A percentile compares a stretch with the other conserved stretches of the same genome.
Evolutionary conservation across 768 basidiomycete species (phyloP).

Genomic region (Lactarius sanguifluus): DNA sequence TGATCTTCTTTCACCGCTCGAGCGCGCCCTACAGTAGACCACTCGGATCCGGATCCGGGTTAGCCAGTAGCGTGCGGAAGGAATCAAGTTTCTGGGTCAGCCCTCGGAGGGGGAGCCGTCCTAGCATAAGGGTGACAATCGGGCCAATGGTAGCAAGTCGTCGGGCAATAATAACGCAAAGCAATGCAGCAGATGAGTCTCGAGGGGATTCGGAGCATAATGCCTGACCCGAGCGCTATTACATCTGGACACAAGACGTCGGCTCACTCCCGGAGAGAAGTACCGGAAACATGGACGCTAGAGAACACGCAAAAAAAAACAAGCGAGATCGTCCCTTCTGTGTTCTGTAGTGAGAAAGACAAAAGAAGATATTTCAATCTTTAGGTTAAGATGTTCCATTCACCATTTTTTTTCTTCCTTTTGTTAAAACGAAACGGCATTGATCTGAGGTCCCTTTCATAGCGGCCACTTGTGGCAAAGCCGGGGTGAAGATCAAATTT

Average conservation of each 20-base stretch:
- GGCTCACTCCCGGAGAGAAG: background rate
- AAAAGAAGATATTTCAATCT: background rate
- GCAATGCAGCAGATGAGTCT: background rate
- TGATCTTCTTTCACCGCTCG: background rate
- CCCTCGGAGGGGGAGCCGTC: background rate
- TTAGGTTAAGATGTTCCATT: background rate
- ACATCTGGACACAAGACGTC: background rate
- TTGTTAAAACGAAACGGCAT: constrained; percentile 5
- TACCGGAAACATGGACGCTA: constrained; percentile 6
- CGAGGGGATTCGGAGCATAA: background rate
- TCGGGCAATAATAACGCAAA: background rate
- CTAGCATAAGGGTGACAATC: background rate
- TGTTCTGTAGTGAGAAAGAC: background rate
- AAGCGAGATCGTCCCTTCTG: constrained; percentile 7
- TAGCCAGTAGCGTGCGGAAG: background rate
- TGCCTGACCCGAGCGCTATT: background rate
- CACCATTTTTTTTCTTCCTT: background rate
- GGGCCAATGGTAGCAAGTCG: background rate
- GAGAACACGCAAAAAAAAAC: background rate
- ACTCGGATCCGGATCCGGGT: background rate
- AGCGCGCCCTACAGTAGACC: background rate
- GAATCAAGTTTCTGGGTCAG: background rate
- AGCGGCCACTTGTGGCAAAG: background rate
- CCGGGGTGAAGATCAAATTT: constrained; percentile 9
- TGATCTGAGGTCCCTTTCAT: constrained; percentile 7